Percentiles rank a stretch among this genome's conserved stretches.
phyloP scores from a whole-genome alignment of 1,139 yeast species.

The Meyerozyma sp. region DNA sequence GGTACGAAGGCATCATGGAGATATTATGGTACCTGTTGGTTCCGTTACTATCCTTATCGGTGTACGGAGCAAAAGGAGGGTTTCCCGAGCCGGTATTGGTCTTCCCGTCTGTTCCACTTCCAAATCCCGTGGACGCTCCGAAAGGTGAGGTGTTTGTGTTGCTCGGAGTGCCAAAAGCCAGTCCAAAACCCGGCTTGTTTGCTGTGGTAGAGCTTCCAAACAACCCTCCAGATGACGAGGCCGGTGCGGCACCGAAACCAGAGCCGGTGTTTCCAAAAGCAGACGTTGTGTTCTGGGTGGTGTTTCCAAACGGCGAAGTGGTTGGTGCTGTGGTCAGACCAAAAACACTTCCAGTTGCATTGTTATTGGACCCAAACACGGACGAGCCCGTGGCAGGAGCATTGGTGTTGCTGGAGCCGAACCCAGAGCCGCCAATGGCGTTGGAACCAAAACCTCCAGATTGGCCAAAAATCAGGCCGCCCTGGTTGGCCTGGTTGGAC shows the following conservation, averaged over 20 bases:
- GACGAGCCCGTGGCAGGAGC: background rate
- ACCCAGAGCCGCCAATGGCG: background rate
- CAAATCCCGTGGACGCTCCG: conserved; percentile 23
- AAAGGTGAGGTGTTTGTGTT: conserved; percentile 19
- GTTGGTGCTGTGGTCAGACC: conserved; percentile 17
- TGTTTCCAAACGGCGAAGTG: conserved; percentile 2
- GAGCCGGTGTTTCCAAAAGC: conserved; percentile 24
- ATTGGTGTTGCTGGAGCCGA: conserved; percentile 1
- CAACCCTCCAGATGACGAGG: conserved; percentile 11
- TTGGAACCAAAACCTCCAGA: background rate
- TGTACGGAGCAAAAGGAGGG: conserved; percentile 58
- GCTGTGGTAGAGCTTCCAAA: conserved; percentile 17
- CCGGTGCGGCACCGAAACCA: conserved; percentile 4
- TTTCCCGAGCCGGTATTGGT: conserved; percentile 66
- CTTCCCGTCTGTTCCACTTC: conserved; percentile 27
- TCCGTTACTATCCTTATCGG: conserved; percentile 69
- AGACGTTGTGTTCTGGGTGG: conserved; percentile 7
- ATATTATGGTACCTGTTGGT: conserved; percentile 69
- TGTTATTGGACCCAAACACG: conserved; percentile 10
- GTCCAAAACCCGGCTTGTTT: conserved; percentile 15
- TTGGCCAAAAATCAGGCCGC: background rate
- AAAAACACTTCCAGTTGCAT: conserved; percentile 21
- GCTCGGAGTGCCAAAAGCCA: conserved; percentile 15
- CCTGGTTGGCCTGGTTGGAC: background rate
- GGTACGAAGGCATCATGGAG: conserved; percentile 86